Conservation (phyloP, 108 stramenopile species). For the Skeletonema tropicum region DNA sequence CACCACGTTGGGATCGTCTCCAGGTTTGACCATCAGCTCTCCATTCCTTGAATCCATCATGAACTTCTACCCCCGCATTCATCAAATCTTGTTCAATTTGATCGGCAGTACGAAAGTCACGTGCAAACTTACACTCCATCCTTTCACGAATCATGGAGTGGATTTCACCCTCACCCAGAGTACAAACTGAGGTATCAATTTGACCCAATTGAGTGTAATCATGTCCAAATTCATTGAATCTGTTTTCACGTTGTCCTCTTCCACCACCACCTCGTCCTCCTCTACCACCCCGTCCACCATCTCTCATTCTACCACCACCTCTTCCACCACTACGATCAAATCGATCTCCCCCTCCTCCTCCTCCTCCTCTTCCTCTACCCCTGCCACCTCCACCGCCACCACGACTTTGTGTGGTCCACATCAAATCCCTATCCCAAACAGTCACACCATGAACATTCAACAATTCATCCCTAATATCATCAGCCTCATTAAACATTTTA, state of each 20-base stretch:
- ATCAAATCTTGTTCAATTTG: conserved; percentile 32
- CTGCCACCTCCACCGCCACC: neutral
- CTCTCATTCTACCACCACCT: neutral
- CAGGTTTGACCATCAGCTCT: conserved; percentile 51
- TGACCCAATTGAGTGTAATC: conserved; percentile 68
- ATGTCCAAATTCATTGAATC: conserved; percentile 80
- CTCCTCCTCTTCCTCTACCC: neutral
- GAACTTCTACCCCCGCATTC: conserved; percentile 22
- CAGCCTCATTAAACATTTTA: conserved; percentile 73
- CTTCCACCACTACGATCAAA: conserved; percentile 2
- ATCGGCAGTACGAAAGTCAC: conserved; percentile 47
- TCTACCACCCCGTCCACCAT: conserved; percentile 8
- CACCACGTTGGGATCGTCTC: neutral
- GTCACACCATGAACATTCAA: conserved; percentile 64
- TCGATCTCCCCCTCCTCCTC: neutral
- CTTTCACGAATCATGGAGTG: conserved; percentile 62
- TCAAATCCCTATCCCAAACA: conserved; percentile 53
- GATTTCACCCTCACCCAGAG: conserved; percentile 63
- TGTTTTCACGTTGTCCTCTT: conserved; percentile 27
- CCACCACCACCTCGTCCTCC: conserved; percentile 10
- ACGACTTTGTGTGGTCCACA: conserved; percentile 31
- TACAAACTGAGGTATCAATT: conserved; percentile 34
- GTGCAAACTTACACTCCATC: conserved; percentile 62
- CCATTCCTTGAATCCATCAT: conserved; percentile 51
- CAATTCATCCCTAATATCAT: conserved; percentile 68